These are phyloP conservation scores for Wickerhamomyces bovis DNA, from an alignment of 805 yeast genomes.

Conservation along the genomic window DNA sequence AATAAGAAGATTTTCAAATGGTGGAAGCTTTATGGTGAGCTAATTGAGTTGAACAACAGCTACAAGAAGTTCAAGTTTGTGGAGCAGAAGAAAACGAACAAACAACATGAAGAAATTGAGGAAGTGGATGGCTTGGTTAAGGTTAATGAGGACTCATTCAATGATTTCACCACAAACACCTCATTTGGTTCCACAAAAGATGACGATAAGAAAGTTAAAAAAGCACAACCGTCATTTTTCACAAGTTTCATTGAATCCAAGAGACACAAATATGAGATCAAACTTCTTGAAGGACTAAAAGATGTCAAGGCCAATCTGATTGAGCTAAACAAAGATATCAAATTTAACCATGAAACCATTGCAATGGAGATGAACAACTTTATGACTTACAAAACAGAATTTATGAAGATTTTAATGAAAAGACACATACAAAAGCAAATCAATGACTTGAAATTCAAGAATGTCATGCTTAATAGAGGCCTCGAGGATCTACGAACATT, in stretches of 20 bases:
- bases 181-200: constrained; percentile 10
- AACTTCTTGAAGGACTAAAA: constrained; percentile 33
- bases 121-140: constrained; percentile 21
- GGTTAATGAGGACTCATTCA: constrained; percentile 20
- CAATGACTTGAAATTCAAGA: constrained; percentile 20
- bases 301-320: constrained; percentile 38
- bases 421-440: constrained; percentile 28
- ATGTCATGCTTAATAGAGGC: constrained; percentile 17
- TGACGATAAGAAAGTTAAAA: constrained; percentile 5
- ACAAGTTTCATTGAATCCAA: constrained; percentile 45
- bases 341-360: constrained; percentile 48
- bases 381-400: constrained; percentile 41
- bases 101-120: constrained; percentile 5
- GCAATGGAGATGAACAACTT: constrained; percentile 61
- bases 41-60: constrained; percentile 29
- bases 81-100: constrained; percentile 11
- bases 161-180: constrained; percentile 17
- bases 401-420: constrained; percentile 33
- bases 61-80: constrained; percentile 25
- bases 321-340: constrained; percentile 41
- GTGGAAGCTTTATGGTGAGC: constrained; percentile 40
- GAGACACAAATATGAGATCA: constrained; percentile 40
- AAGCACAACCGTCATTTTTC: constrained; percentile 24
- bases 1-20: constrained; percentile 33
- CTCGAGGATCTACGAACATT: constrained; percentile 15